These are phyloP conservation scores for Cornus suecica DNA, from an alignment of 148 eudicot species.

Conservation along the genomic window DNA sequence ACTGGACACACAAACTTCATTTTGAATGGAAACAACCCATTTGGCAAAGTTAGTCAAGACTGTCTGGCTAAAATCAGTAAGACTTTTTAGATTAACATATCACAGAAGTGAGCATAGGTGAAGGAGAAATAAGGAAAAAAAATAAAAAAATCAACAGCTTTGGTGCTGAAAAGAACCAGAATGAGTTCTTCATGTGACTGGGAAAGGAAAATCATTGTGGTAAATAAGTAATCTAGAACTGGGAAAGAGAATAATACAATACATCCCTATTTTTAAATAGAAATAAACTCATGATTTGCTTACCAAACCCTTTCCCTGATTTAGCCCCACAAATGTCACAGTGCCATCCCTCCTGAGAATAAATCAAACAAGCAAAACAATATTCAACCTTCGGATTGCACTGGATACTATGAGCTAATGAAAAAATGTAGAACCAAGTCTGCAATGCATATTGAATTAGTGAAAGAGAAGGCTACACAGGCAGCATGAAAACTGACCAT, in stretches of 20 bases:
- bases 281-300: conserved; percentile 11
- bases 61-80: neutral
- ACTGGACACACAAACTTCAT: neutral
- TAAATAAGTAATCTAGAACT: neutral
- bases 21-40: neutral
- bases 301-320: conserved; percentile 54
- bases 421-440: neutral
- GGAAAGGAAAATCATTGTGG: neutral
- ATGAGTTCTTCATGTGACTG: conserved; percentile 3
- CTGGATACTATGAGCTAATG: neutral
- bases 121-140: neutral
- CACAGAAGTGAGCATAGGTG: neutral
- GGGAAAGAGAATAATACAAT: too few relatives aligned
- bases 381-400: neutral
- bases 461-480: neutral
- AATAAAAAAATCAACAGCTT: neutral
- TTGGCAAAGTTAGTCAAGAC: neutral
- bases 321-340: conserved; percentile 41
- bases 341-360: conserved; percentile 32
- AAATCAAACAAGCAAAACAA: neutral
- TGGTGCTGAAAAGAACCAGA: neutral
- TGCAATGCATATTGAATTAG: neutral
- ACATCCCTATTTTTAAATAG: neutral
- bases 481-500: conserved; percentile 24
- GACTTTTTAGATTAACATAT: neutral